phyloP scores from a whole-genome alignment of 192 early-diverging fungal genomes.

The Physocladia obscura region DNA sequence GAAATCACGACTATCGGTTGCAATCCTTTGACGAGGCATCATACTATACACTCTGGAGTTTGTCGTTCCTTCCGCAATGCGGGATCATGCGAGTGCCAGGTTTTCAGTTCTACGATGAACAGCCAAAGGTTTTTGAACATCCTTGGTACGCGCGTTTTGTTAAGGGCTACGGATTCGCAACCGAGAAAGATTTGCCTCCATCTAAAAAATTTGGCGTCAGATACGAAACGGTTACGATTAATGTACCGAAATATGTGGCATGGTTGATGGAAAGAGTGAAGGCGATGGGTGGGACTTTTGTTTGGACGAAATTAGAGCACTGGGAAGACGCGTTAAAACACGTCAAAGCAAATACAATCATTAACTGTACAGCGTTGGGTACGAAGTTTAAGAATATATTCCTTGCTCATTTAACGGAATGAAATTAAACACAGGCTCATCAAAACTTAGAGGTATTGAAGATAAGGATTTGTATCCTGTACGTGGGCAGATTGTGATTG shows the following conservation, averaged over 20 bases:
- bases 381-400: conserved; percentile 21
- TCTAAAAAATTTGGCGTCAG: conserved; percentile 59
- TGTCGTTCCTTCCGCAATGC: conserved; percentile 20
- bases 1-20: conserved; percentile 38
- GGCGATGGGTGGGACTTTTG: conserved; percentile 55
- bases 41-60: conserved; percentile 24
- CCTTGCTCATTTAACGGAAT: not conserved
- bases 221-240: conserved; percentile 65
- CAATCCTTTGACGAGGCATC: conserved; percentile 28
- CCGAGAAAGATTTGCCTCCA: conserved; percentile 50
- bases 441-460: conserved; percentile 68
- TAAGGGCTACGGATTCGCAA: conserved; percentile 29
- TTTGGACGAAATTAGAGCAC: conserved; percentile 22
- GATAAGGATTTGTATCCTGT: conserved; percentile 74
- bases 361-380: conserved; percentile 84
- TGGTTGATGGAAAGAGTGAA: conserved; percentile 64
- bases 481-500: conserved; percentile 78
- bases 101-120: conserved; percentile 59
- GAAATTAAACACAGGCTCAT: conserved; percentile 37
- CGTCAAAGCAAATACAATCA: conserved; percentile 51
- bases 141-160: conserved; percentile 65
- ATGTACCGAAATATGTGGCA: conserved; percentile 61
- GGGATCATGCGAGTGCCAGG: conserved; percentile 58
- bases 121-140: conserved; percentile 49
- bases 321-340: conserved; percentile 49